These are phyloP conservation scores for Solanum tarapatanum DNA, from an alignment of 257 asterid species.

Conservation along the genomic window DNA sequence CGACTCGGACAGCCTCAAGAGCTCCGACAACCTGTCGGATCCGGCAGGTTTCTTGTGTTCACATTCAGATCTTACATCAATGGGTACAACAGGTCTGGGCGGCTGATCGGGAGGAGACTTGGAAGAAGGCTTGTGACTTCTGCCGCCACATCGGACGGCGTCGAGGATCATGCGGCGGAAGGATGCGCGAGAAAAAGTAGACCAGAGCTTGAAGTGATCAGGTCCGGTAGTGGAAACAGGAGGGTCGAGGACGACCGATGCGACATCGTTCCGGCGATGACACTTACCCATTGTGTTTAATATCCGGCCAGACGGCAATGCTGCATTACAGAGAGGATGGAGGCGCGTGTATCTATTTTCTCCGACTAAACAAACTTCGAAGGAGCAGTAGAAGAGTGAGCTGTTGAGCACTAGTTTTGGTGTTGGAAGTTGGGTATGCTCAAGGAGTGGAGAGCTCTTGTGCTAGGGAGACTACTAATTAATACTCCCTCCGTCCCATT, in stretches of 20 bases:
- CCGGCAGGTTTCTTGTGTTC: constrained; percentile 9
- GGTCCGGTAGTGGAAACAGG: constrained; percentile 8
- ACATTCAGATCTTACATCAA: constrained; percentile 6
- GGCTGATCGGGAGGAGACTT: constrained; percentile 2
- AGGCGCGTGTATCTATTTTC: neutral
- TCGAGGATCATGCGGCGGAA: constrained; percentile 47
- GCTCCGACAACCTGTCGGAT: constrained; percentile 63
- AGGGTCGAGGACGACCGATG: constrained; percentile 52
- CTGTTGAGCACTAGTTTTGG: neutral
- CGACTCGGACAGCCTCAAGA: constrained; percentile 48
- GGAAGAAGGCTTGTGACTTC: constrained; percentile 2
- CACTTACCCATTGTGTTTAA: constrained; percentile 27
- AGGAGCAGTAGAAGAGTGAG: neutral
- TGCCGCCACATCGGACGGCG: constrained; percentile 62
- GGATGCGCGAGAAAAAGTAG: constrained; percentile 11
- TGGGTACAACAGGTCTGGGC: neutral
- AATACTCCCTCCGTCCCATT: too few relatives aligned
- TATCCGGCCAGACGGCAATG: neutral
- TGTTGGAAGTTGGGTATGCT: neutral
- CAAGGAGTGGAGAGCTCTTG: neutral
- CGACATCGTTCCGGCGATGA: constrained; percentile 23
- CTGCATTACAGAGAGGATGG: neutral
- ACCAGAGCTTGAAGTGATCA: constrained; percentile 41
- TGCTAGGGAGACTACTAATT: neutral
- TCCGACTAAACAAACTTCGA: neutral